Evolutionary conservation across 2,329 filamentous ascomycete genomes (phyloP).

Genomic region (Seiridium unicorne): DNA sequence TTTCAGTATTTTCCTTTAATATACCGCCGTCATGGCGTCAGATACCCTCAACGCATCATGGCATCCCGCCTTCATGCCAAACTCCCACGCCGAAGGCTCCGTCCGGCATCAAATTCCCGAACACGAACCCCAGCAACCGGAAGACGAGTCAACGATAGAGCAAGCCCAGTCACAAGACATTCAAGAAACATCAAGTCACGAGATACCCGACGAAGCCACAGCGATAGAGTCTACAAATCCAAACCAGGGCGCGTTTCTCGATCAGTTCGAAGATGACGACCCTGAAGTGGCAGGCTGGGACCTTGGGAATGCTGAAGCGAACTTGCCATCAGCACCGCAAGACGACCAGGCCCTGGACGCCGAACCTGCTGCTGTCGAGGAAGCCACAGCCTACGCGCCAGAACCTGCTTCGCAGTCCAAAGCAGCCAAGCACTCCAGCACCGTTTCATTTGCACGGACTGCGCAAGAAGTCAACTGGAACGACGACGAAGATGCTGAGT

Average conservation of each 20-base stretch:
- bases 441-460: slow-evolving; percentile 60
- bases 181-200: slow-evolving; percentile 12
- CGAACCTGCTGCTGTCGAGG: slow-evolving; percentile 9
- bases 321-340: background rate
- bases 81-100: slow-evolving; percentile 25
- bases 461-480: slow-evolving; percentile 61
- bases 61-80: slow-evolving; percentile 52
- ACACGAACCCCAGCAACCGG: slow-evolving; percentile 10
- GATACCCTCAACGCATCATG: slow-evolving; percentile 42
- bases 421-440: slow-evolving; percentile 55
- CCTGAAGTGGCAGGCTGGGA: slow-evolving; percentile 22
- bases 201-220: slow-evolving; percentile 13
- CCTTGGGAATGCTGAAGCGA: slow-evolving; percentile 10
- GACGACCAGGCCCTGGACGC: background rate
- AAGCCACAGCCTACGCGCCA: slow-evolving; percentile 8
- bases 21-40: slow-evolving; percentile 35
- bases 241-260: slow-evolving; percentile 16
- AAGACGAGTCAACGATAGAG: slow-evolving; percentile 10
- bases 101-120: background rate
- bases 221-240: slow-evolving; percentile 12
- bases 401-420: slow-evolving; percentile 20
- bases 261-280: slow-evolving; percentile 23
- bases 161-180: slow-evolving; percentile 8
- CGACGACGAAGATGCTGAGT: slow-evolving; percentile 58
- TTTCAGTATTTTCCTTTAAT: slow-evolving; percentile 17